Evolutionary conservation across 192 early-diverging fungal genomes (phyloP), one percentile per base, ranked within the genome.

Genomic region (Podila epicladia): DNA sequence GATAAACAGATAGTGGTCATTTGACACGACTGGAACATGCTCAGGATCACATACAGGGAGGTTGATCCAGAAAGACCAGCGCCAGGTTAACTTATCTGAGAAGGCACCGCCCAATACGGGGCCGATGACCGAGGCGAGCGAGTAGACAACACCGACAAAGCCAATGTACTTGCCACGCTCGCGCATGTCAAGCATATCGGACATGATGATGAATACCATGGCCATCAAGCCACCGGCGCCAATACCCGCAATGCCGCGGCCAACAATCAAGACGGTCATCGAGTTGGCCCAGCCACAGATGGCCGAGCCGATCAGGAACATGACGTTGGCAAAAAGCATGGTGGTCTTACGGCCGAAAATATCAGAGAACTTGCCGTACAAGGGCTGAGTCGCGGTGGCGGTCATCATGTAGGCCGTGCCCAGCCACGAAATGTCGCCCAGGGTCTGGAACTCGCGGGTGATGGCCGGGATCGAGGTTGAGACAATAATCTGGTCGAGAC

Each of bases 341-440:
- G 90, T 73, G 12, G 77, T 74, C 38, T 88, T 88, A 38, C 92
- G 87, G 19, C 93, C 97, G 83, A 96, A 94, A 32, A 96, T 93
- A 63, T 97, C 95, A 86, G 67, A 97, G 66, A 95, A 64, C 62
- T 92, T 92, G n/a, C 94, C 96, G 82, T 95, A 84, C 9, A 72
- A 31, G 35, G 83, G 76, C 62, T 84, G 83, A 35, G 74, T 75
- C 22, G 73, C 69, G 15, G 83, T 84, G 5, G 85, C 58, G 17
- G 90, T 88, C 63, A 94, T 83, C 22, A 94, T 83, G 71, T 92
- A 95, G 32, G 87, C 80, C n/a, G 88, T 89, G 19, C 89, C 91
- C 55, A 97, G 87, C 94, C 73, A 72, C 0, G 82, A 63, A 32
- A 92, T 88, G 38, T 82, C 82, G 22, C 77, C 84, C 26, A 92